Evolutionary conservation across 129 eudicot genomes (phyloP), one percentile per base, ranked within the genome.

Genomic region (Flaveria sonorensis): DNA sequence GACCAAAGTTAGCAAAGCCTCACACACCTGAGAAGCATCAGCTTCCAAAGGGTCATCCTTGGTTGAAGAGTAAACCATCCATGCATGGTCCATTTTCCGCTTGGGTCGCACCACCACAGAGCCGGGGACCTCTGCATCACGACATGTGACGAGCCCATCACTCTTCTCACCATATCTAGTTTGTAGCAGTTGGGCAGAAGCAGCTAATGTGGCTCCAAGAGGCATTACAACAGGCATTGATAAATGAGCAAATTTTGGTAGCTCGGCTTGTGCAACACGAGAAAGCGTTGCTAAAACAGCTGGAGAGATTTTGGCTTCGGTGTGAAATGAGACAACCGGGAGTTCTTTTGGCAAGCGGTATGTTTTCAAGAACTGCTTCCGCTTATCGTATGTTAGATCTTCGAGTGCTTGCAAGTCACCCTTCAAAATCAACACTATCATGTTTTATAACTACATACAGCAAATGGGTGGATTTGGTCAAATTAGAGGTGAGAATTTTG

Each of bases 51-150:
- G 84, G 75, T 94, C 92, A 68, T 94, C 97, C n/a, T 86, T 94
- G 32, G 84, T 70, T 0, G 96, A 80, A 14, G 98, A 94, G 67
- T 91, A 95, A 12, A 91, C 99, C 97, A 95, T 95, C 99, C 99
- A 95, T 3, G 94, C 97, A 52, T 95, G 99, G 67, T 95, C 99
- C 70, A 95, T 28, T 48, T 91, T 95, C 10, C 97, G 89, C 51
- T 75, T 81, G 0, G 97, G 99, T n/a, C 92, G 82, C 6, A 94
- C 99, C 70, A 95, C 97, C 30, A 91, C 87, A 1, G 99, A 95
- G 47, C 99, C 99, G 0, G 99, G 99, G 46, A 95, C 99, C 78
- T 95, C 99, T 10, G 99, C 99, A 73, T 95, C 99, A 10, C 97
- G 83, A 57, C 99, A 79, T 3, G 96, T 92, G 21, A 95, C 99